phyloP scores from a whole-genome alignment of 768 basidiomycete species.

The Tylopilus subfusipes region DNA sequence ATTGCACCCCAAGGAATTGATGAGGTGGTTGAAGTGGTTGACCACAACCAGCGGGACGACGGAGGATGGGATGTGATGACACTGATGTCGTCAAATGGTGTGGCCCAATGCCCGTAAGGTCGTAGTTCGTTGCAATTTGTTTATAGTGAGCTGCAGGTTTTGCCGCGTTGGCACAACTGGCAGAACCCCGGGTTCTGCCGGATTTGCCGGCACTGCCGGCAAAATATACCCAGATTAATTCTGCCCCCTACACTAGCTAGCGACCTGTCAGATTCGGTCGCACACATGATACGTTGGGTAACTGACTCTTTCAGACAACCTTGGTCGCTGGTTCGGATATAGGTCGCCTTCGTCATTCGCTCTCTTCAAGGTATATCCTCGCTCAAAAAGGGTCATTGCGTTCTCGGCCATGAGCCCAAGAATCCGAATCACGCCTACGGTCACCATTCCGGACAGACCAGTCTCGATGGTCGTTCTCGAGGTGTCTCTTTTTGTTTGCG shows the following conservation, averaged over 20 bases:
- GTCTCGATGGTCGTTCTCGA: constrained; percentile 25
- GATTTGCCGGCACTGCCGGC: too few species aligned
- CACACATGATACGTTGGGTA: not conserved
- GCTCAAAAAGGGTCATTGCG: constrained; percentile 13
- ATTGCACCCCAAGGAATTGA: not conserved
- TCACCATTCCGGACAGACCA: constrained; percentile 19
- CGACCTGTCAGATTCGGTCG: constrained; percentile 9
- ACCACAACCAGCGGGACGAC: not conserved
- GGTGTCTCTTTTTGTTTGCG: constrained; percentile 23
- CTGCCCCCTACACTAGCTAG: too few species aligned
- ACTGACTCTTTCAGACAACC: constrained; percentile 27
- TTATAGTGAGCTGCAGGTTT: too few species aligned
- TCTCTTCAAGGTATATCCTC: constrained; percentile 24
- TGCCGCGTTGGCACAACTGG: too few species aligned
- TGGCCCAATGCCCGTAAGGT: too few species aligned
- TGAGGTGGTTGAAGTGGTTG: not conserved
- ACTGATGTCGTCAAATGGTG: not conserved
- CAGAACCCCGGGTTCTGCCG: too few species aligned
- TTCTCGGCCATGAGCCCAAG: constrained; percentile 21
- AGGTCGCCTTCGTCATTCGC: constrained; percentile 22
- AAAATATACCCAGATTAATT: too few species aligned
- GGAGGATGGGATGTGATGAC: not conserved
- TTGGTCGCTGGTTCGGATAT: constrained; percentile 29
- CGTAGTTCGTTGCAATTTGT: too few species aligned
- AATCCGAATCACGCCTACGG: constrained; percentile 25